A percentile compares a stretch with the other conserved stretches of the same genome.
Conservation (phyloP, 768 basidiomycete genomes). For the Mycena alexandri region DNA sequence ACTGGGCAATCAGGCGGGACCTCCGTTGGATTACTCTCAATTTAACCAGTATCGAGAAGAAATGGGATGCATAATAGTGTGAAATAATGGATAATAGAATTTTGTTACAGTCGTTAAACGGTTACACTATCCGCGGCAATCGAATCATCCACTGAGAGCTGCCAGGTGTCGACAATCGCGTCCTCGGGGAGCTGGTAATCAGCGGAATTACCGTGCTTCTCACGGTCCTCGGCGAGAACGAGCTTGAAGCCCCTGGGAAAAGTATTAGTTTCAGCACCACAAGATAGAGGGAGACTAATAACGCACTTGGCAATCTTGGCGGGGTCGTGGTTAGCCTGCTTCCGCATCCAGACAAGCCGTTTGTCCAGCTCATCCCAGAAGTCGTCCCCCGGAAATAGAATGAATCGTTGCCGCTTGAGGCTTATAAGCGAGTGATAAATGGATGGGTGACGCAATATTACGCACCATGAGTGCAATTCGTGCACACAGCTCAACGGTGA, state of each 20-base stretch:
- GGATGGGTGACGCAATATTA: not conserved
- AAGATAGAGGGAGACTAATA: too few relatives aligned
- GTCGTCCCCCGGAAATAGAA: not conserved
- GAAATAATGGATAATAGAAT: too few relatives aligned
- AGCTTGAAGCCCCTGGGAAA: too few relatives aligned
- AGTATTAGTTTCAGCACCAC: too few relatives aligned
- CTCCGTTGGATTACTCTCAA: too few relatives aligned
- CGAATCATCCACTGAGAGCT: not conserved
- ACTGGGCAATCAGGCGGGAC: too few relatives aligned
- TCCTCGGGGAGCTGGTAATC: not conserved
- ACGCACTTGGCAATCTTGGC: not conserved
- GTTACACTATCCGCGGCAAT: not conserved
- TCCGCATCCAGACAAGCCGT: not conserved
- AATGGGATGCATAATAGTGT: not conserved
- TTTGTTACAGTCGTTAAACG: too few relatives aligned
- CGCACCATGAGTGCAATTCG: slow-evolving; percentile 7
- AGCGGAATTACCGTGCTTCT: too few relatives aligned
- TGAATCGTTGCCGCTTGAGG: not conserved
- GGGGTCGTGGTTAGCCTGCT: not conserved
- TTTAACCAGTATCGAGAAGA: too few relatives aligned
- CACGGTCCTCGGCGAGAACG: too few relatives aligned
- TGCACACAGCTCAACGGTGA: not conserved
- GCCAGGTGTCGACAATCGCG: not conserved
- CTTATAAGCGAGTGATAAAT: not conserved
- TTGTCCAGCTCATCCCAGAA: not conserved